Conservation (phyloP, 2,329 filamentous ascomycete genomes). For the Arthrocladium fulminans region DNA sequence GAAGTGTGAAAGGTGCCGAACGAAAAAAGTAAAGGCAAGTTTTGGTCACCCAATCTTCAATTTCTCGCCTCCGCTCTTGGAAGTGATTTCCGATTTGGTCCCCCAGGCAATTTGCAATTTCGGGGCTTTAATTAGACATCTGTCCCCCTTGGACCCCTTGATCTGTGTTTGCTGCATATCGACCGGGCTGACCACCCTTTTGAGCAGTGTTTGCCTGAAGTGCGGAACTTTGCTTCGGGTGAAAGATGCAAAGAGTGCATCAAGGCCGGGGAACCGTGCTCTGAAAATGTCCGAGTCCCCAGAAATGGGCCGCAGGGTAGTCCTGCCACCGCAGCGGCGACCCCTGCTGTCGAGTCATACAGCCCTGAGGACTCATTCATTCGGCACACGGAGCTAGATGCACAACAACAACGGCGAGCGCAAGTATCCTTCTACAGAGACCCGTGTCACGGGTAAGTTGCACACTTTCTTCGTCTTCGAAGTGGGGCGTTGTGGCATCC, state of each 20-base stretch:
- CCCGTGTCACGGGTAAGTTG: not conserved
- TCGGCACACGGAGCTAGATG: not conserved
- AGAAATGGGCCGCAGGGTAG: not conserved
- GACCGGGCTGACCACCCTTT: not conserved
- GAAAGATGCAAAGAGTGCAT: conserved; percentile 2
- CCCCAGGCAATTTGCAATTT: not conserved
- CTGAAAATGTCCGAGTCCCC: not conserved
- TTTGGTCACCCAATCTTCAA: not conserved
- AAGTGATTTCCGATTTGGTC: not conserved
- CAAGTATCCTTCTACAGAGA: not conserved
- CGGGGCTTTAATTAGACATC: too few relatives aligned
- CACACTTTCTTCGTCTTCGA: not conserved
- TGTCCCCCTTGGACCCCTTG: too few relatives aligned
- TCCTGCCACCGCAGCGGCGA: not conserved
- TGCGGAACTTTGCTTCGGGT: not conserved
- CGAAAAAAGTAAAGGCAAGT: not conserved
- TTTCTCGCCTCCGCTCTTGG: not conserved
- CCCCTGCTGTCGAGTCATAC: not conserved
- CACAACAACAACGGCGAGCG: not conserved
- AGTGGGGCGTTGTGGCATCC: not conserved
- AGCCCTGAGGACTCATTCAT: too few relatives aligned
- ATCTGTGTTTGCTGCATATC: too few relatives aligned
- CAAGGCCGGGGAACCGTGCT: not conserved
- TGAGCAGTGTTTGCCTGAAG: conserved; percentile 1
- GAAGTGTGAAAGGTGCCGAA: not conserved